phyloP scores from a whole-genome alignment of 2,329 filamentous ascomycete genomes.

The Ascochyta clinopodiicola region DNA sequence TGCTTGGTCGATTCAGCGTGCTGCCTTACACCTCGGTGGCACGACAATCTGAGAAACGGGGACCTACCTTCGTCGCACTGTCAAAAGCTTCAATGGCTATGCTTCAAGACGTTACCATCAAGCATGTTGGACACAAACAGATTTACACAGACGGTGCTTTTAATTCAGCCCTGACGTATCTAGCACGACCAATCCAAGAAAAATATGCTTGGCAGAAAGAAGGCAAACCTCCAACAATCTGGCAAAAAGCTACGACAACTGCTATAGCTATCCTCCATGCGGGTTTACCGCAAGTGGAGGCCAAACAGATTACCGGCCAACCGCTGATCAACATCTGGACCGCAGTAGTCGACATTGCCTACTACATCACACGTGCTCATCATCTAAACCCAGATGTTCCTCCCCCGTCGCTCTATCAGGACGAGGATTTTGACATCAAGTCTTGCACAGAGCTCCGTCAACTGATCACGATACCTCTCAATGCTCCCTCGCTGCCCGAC shows the following conservation, averaged over 20 bases:
- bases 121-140: conserved; percentile 67
- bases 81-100: conserved; percentile 81
- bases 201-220: conserved; percentile 81
- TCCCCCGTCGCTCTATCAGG: conserved; percentile 52
- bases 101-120: conserved; percentile 65
- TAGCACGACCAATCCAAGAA: conserved; percentile 73
- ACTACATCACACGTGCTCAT: conserved; percentile 48
- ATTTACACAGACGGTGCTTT: conserved; percentile 75
- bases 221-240: conserved; percentile 74
- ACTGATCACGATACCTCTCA: conserved; percentile 77
- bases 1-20: conserved; percentile 73
- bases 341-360: conserved; percentile 48
- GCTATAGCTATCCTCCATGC: conserved; percentile 71
- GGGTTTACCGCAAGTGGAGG: conserved; percentile 60
- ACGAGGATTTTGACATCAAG: conserved; percentile 81
- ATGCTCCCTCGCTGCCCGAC: conserved; percentile 69
- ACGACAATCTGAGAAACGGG: conserved; percentile 41
- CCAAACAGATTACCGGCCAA: conserved; percentile 45
- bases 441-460: conserved; percentile 73
- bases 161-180: conserved; percentile 67
- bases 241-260: conserved; percentile 79
- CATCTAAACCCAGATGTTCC: conserved; percentile 44
- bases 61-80: conserved; percentile 86
- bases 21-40: conserved; percentile 65
- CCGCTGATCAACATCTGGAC: conserved; percentile 67